A percentile compares a stretch with the other conserved stretches of the same genome.
These are phyloP conservation scores for Eimeria sp. DNA, from an alignment of 169 alveolate species.

Conservation along the genomic window DNA sequence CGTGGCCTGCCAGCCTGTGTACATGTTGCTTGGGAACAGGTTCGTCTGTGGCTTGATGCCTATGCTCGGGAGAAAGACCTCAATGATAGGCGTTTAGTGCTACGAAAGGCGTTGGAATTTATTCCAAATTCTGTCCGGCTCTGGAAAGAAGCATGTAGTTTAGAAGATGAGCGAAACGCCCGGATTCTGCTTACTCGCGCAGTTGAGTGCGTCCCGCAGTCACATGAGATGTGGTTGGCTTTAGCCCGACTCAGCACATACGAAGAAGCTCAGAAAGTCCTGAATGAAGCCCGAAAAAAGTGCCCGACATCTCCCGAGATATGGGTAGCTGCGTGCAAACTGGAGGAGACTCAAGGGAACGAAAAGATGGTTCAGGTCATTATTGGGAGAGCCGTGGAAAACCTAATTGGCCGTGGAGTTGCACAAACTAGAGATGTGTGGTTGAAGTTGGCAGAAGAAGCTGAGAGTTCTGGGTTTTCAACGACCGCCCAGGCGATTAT, in stretches of 20 bases:
- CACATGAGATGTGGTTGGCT: conserved; percentile 99
- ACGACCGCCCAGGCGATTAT: conserved; percentile 88
- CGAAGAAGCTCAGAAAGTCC: conserved; percentile 98
- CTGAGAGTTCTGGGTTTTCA: conserved; percentile 87
- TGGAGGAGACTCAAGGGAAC: conserved; percentile 96
- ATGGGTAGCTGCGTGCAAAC: conserved; percentile 98
- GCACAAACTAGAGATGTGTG: conserved; percentile 87
- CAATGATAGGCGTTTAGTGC: conserved; percentile 93
- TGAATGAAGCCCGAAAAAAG: conserved; percentile 98
- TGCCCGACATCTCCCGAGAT: conserved; percentile 97
- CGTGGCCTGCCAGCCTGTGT: background rate
- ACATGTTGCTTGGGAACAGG: conserved; percentile 34
- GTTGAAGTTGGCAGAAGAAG: conserved; percentile 89
- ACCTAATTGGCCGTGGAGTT: conserved; percentile 86
- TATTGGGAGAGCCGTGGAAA: conserved; percentile 85
- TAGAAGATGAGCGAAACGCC: conserved; percentile 97
- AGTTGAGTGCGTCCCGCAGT: conserved; percentile 99
- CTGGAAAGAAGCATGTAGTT: conserved; percentile 98
- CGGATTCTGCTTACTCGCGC: conserved; percentile 97
- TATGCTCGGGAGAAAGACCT: conserved; percentile 95
- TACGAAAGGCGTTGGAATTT: conserved; percentile 97
- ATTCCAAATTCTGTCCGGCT: conserved; percentile 98
- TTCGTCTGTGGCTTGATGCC: conserved; percentile 98
- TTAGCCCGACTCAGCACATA: conserved; percentile 98
- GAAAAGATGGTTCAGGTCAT: conserved; percentile 87